Base-by-base conservation (phyloP, 306 rosid genomes). In the Senna siamea region DNA sequence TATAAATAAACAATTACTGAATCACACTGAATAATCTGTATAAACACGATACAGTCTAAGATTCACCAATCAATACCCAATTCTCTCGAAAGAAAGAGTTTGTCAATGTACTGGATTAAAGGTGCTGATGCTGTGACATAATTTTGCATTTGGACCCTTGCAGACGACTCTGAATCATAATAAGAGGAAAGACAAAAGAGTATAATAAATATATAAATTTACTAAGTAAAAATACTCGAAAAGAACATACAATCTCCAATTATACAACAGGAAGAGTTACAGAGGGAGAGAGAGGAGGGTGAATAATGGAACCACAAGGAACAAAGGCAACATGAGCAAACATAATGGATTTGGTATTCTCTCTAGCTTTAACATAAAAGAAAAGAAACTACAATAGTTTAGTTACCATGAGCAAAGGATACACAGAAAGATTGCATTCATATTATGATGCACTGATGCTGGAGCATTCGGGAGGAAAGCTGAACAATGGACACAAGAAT, bases 31-130 rank as follows among this genome's bases (percentile, higher is more conserved):
- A 50, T 79, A 62, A 69, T 68, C 30, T 14, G 32, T 23, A 22
- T 22, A 59, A 59, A 59, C 66, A 59, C 44, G 72, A 75, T 68
- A 81, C 74, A 69, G 70, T 50, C 60, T 58, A 78, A 50, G 58
- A 11, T 76, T 83, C 84, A 93, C 98, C 98, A 93, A 84, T 91
- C 97, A 68, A 81, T 52, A 53, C 97, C 98, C 91, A 93, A 76
- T 50, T 85, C 85, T 81, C 90, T 88, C 56, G 98, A 81, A 69
- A 73, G 77, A 83, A 82, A 89, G 78, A 91, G 97, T 75, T 86
- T 77, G 75, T 93, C 98, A 9, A 93, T 56, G 82, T 93, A 89
- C 51, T 66, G 76, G 81, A 87, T 88, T 55, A 93, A 71, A 35
- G 92, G 80, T 52, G 83, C 80, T 5, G 93, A 86, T 48, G 98